Evolutionary conservation across 116 monocot genomes (phyloP).

Genomic region (Cymodocea nodosa): DNA sequence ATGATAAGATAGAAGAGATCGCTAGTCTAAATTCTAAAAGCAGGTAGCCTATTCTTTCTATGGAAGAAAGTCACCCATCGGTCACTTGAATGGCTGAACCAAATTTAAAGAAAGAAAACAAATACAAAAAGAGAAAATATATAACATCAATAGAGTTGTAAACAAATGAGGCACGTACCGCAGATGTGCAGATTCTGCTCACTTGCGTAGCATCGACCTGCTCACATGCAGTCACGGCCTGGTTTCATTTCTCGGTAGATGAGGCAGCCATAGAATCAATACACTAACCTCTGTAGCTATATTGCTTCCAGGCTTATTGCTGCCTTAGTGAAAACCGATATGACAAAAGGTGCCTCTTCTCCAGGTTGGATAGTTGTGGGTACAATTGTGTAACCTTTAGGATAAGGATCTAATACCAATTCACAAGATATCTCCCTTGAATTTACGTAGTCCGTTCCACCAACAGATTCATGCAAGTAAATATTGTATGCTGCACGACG

Average conservation of each 20-base stretch:
- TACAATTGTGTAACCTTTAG: constrained; percentile 97
- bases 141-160: too few species aligned
- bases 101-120: too few species aligned
- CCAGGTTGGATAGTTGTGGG: constrained; percentile 98
- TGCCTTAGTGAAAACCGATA: constrained; percentile 96
- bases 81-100: too few species aligned
- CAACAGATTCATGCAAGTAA: constrained; percentile 97
- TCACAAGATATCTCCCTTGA: constrained; percentile 99
- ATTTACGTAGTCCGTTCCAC: constrained; percentile 98
- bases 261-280: background rate
- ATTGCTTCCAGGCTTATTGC: constrained; percentile 73
- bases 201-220: background rate
- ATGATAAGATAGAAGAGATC: too few species aligned
- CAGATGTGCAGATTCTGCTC: too few species aligned
- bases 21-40: too few species aligned
- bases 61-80: too few species aligned
- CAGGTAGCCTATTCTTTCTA: too few species aligned
- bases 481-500: constrained; percentile 95
- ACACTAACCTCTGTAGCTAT: constrained; percentile 9
- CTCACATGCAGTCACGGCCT: background rate
- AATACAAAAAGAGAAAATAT: too few species aligned
- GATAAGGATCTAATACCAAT: constrained; percentile 87
- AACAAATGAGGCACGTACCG: too few species aligned
- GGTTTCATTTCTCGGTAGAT: background rate
- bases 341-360: constrained; percentile 97